Base-by-base conservation (phyloP, 2,329 filamentous ascomycete species). In the Geosmithia putterillii region DNA sequence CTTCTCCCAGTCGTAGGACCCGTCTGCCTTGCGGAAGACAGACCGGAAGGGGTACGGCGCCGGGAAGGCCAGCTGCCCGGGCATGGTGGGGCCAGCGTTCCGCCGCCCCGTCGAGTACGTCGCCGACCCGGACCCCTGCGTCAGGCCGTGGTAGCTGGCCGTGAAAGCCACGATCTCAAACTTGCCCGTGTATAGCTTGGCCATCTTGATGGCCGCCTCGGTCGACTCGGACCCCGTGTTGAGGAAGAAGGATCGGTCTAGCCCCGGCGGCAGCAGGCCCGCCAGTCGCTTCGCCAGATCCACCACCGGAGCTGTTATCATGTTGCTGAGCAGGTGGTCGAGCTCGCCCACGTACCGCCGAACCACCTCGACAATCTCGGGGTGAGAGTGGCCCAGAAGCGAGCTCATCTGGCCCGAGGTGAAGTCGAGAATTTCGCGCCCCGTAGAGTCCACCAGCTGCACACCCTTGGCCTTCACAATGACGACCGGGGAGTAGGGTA, bases 171-270 rank as follows among this genome's bases (percentile, higher is more conserved):
- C 74, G 42, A 83, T 69, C 53, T 83, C 76, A 50, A 76, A 82
- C 42, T 78, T 81, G 1, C 76, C 75, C 0, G 78, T 83, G 51
- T 71, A 79, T 9, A 70, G 61, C 50, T 83, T 83, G 3, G 79
- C 78, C 49, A 83, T 66, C 45, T 76, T 74, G 45, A 83, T 77
- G 2, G 79, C 79, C 3, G 75, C 76, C 49, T 83, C 78, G 46
- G 69, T 75, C 38, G 63, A 69, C 53, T 80, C 74, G 3, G 65
- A 67, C 1, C 75, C 75, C 0, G 75, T 80, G 42, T 63, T 73
- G 9, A 78, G 61, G 49, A 80, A 79, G 52, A 78, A 70, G 1
- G 74, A 66, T 47, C 73, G 71, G 46, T 74, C 68, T 0, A 80
- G 58, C 0, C 64, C 66, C 0, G 54, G 50, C 0, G 74, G 74